Percentiles rank a stretch among this genome's conserved stretches.
Evolutionary conservation across 208 protist genomes (phyloP).

Genomic region (Leishmania mexicana): DNA sequence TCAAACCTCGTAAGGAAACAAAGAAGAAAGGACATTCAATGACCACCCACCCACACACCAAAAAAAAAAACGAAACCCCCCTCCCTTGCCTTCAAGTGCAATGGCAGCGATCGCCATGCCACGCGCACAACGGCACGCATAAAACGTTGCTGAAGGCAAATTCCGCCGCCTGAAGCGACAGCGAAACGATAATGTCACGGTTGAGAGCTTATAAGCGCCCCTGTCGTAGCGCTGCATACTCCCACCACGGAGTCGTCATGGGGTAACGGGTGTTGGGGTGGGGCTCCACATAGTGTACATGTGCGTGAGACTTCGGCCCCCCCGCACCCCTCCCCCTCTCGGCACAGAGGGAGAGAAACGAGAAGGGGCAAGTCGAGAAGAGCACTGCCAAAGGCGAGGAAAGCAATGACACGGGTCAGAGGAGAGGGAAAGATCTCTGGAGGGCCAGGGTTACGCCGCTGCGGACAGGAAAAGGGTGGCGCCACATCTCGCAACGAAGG

Average conservation of each 20-base stretch:
- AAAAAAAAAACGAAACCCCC: background rate
- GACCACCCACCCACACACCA: background rate
- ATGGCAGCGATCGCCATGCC: background rate
- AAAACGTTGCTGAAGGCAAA: background rate
- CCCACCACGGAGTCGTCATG: background rate
- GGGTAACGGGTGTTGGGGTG: background rate
- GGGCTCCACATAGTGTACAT: constrained; percentile 1
- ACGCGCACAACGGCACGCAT: background rate
- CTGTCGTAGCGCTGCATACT: background rate
- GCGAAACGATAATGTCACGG: background rate
- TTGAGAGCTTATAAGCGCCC: too few relatives aligned
- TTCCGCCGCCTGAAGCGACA: background rate
- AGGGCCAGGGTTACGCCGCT: background rate
- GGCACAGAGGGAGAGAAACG: background rate
- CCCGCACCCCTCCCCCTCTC: background rate
- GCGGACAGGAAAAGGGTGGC: background rate
- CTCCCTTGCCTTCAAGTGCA: background rate
- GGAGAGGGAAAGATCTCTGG: background rate
- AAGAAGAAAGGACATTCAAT: background rate
- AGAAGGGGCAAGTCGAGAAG: background rate
- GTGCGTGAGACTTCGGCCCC: background rate
- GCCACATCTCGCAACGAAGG: background rate
- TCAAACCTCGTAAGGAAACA: background rate
- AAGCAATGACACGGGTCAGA: background rate
- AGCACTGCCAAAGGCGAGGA: background rate